Evolutionary conservation across 495 filamentous ascomycete species (phyloP).

Genomic region (Penicillium alfredii): DNA sequence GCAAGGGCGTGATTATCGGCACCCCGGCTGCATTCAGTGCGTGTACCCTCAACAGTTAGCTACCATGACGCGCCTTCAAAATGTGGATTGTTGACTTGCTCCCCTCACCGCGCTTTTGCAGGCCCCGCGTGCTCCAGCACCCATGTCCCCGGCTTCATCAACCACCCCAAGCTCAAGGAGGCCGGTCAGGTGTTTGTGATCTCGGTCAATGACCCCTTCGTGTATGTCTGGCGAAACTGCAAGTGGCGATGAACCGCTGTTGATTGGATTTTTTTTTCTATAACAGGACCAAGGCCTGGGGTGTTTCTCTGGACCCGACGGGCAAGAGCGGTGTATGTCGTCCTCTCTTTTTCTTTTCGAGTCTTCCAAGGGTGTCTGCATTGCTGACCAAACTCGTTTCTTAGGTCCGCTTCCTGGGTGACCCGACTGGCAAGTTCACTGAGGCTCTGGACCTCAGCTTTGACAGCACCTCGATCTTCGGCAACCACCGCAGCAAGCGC

Average conservation of each 20-base stretch:
- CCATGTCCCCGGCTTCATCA: constrained; percentile 79
- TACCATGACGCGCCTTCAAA: too few relatives aligned
- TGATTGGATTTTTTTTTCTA: constrained; percentile 1
- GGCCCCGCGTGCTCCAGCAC: constrained; percentile 69
- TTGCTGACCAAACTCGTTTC: too few relatives aligned
- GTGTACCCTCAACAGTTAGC: constrained; percentile 15
- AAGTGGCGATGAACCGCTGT: constrained; percentile 1
- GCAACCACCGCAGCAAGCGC: constrained; percentile 77
- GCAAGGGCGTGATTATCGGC: constrained; percentile 76
- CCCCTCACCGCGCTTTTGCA: constrained; percentile 19
- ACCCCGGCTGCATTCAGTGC: constrained; percentile 84
- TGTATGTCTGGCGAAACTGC: constrained; percentile 55
- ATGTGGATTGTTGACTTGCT: constrained; percentile 5
- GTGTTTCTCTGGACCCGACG: constrained; percentile 60
- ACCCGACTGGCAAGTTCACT: constrained; percentile 78
- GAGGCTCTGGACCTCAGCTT: constrained; percentile 79
- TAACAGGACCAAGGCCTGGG: constrained; percentile 82
- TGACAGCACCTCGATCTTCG: constrained; percentile 79
- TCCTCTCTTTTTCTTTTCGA: too few relatives aligned
- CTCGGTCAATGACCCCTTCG: constrained; percentile 91
- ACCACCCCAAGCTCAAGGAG: constrained; percentile 62
- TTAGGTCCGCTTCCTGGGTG: constrained; percentile 83
- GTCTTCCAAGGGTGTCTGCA: too few relatives aligned
- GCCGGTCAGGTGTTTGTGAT: constrained; percentile 82
- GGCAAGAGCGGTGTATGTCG: constrained; percentile 66